phyloP scores from a whole-genome alignment of 306 rosid genomes.

The Parietaria judaica region DNA sequence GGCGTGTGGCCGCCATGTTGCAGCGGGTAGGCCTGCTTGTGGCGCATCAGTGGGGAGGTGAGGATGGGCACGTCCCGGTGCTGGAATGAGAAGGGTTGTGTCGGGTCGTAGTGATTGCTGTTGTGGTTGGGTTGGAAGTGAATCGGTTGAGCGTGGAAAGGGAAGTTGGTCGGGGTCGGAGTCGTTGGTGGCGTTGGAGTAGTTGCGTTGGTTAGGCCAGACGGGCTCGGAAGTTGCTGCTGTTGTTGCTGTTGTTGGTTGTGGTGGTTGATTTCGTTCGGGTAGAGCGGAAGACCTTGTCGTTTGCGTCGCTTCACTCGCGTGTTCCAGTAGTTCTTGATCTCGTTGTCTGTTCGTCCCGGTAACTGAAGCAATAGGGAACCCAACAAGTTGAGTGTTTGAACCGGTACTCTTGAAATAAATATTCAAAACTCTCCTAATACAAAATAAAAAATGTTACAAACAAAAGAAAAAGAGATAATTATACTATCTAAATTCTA shows the following conservation, averaged over 20 bases:
- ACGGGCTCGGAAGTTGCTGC: slow-evolving; percentile 16
- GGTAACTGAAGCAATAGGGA: slow-evolving; percentile 41
- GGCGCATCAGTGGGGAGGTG: slow-evolving; percentile 23
- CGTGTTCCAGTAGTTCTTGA: slow-evolving; percentile 91
- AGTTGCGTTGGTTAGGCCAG: slow-evolving; percentile 29
- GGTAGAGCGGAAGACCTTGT: slow-evolving; percentile 66
- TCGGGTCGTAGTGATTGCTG: neutral
- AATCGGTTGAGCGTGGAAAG: slow-evolving; percentile 33
- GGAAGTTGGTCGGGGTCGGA: slow-evolving; percentile 26
- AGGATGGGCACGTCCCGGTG: slow-evolving; percentile 43
- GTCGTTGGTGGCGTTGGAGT: slow-evolving; percentile 26
- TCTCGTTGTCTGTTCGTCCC: slow-evolving; percentile 93
- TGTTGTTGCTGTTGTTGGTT: slow-evolving; percentile 20
- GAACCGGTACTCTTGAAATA: too few relatives aligned
- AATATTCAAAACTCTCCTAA: too few relatives aligned
- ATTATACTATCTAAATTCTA: too few relatives aligned
- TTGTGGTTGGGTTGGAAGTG: slow-evolving; percentile 15
- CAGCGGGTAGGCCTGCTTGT: slow-evolving; percentile 32
- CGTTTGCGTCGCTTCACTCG: slow-evolving; percentile 70
- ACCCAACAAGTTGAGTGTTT: too few relatives aligned
- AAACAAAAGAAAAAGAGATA: too few relatives aligned
- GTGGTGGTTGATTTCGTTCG: slow-evolving; percentile 32
- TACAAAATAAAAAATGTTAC: neutral
- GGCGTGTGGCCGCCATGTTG: slow-evolving; percentile 26
- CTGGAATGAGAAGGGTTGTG: slow-evolving; percentile 49